Conservation (phyloP, 129 eudicot genomes). For the Daucus carota region DNA sequence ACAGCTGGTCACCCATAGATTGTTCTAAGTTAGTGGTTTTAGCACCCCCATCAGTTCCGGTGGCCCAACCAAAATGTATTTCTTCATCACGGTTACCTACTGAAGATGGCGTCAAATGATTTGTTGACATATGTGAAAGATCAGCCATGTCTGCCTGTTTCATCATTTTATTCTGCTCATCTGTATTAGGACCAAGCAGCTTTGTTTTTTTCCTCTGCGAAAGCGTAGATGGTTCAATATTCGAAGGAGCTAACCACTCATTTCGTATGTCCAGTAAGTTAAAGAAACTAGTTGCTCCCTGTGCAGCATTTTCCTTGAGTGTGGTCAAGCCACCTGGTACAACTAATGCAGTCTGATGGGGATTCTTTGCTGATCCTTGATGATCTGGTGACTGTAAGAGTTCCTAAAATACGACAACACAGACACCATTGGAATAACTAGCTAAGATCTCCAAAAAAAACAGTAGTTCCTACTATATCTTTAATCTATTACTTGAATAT, state of each 20-base stretch:
- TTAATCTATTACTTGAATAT: too few relatives aligned
- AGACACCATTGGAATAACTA: conserved; percentile 1
- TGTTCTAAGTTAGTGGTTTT: conserved; percentile 19
- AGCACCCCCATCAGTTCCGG: conserved; percentile 18
- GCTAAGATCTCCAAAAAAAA: not conserved
- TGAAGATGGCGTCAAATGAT: conserved; percentile 9
- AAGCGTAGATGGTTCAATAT: conserved; percentile 20
- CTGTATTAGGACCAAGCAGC: conserved; percentile 15
- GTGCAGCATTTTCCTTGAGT: conserved; percentile 19
- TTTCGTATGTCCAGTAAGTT: conserved; percentile 13
- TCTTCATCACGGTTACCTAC: conserved; percentile 18
- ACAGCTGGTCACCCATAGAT: conserved; percentile 29
- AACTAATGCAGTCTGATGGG: conserved; percentile 7
- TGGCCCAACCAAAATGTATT: not conserved
- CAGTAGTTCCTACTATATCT: too few relatives aligned
- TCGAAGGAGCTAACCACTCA: conserved; percentile 25
- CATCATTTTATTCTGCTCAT: conserved; percentile 18
- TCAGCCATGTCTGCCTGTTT: conserved; percentile 25
- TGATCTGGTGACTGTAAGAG: conserved; percentile 12
- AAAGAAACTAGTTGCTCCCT: conserved; percentile 15
- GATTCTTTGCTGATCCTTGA: conserved; percentile 8
- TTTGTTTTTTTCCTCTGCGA: conserved; percentile 24
- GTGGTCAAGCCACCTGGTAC: conserved; percentile 16
- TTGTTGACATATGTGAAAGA: conserved; percentile 6
- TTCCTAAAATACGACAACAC: conserved; percentile 21